phyloP scores from a whole-genome alignment of 129 eudicot species.

The Chrysanthemum lavandulifolium region DNA sequence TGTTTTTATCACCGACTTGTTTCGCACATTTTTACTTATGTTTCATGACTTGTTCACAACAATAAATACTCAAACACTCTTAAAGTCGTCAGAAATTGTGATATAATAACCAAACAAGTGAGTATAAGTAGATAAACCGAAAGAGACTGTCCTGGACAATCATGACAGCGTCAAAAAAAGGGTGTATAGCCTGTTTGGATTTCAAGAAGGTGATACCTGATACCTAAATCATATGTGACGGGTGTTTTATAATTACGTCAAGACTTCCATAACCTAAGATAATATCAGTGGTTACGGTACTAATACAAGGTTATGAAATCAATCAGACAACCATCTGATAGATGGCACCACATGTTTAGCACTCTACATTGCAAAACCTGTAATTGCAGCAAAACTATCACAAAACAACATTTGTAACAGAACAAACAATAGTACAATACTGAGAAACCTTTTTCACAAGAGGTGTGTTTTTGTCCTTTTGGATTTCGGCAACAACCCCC shows the following conservation, averaged over 20 bases:
- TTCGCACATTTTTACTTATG: no score
- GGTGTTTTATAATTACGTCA: not conserved
- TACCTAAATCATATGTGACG: not conserved
- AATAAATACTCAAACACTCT: no score
- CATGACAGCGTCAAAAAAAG: no score
- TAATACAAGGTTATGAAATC: not conserved
- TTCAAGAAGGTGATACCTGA: not conserved
- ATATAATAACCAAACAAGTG: no score
- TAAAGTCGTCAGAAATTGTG: no score
- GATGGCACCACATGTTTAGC: slow-evolving; percentile 4
- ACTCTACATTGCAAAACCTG: slow-evolving; percentile 13
- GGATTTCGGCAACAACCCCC: slow-evolving; percentile 98
- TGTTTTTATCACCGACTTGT: no score
- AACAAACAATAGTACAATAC: slow-evolving; percentile 10
- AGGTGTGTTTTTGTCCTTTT: slow-evolving; percentile 86
- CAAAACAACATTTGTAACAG: slow-evolving; percentile 12
- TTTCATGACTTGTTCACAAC: no score
- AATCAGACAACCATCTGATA: slow-evolving; percentile 6
- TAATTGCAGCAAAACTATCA: slow-evolving; percentile 15
- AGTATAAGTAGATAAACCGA: no score
- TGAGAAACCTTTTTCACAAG: slow-evolving; percentile 80
- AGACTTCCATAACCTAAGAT: not conserved
- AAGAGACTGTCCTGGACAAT: no score
- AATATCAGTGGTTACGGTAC: slow-evolving; percentile 7
- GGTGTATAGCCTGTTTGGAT: not conserved